Base-by-base conservation (phyloP, 1,284 basidiomycete species). In the Amylostereum chailletii region DNA sequence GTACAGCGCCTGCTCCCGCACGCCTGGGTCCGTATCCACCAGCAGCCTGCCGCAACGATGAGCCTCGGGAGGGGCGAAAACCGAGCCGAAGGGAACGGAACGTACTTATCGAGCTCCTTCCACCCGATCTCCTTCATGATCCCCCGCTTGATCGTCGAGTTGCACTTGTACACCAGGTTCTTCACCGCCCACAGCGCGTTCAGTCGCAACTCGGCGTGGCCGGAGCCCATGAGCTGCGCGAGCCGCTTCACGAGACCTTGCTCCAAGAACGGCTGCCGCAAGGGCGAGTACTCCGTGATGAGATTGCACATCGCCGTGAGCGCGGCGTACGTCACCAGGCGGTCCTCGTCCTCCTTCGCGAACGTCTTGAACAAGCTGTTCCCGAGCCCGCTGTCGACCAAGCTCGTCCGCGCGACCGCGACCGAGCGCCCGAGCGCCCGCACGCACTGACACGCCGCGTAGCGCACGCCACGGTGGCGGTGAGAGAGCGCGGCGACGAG, bases 101-200 rank as follows among this genome's bases (percentile, higher is more conserved):
- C 77, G 4, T 52, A 85, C 82, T 66, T 63, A 5, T 67, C 59
- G 1, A 88, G 61, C 27, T 71, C 65, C 1, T 62, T 59, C 86
- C 88, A 91, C 0, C 78, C 78, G 4, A 94, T 59, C 30, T 72
- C 65, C 6, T 65, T 62, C 76, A 90, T 86, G 7, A 90, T 75
- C 44, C 72, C 66, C 34, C 65, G 66, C 64, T 90, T 92, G 42
- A 77, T 75, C 41, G 74, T 70, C 26, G 71, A 65, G 2, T 65
- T 67, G 30, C 81, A 79, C 58, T 83, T 84, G 61, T 77, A 77
- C 4, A 88, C 60, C 19, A 90, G 58, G 60, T 93, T 94, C 65
- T 90, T 91, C 45, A 92, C 66, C 0, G 83, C 83, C 90, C 90
- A 93, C 8, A 93, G 62, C 0, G 85, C 80, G 54, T 82, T 89